Conservation (phyloP, 2,329 filamentous ascomycete species). For the Coniella lustricola region DNA sequence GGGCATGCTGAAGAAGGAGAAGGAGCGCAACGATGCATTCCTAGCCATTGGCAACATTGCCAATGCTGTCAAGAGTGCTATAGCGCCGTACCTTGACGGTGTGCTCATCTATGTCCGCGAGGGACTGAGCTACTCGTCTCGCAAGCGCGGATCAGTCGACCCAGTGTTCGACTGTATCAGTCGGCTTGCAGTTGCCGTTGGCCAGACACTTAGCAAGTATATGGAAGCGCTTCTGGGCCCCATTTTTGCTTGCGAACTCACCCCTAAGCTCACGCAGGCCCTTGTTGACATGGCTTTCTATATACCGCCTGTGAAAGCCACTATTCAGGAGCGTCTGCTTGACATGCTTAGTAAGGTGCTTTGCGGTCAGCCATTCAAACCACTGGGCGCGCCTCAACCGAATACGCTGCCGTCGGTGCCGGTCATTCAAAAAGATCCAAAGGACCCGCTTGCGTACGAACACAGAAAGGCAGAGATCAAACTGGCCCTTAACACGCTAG, state of each 20-base stretch:
- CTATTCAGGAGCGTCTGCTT: slow-evolving; percentile 86
- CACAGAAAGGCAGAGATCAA: slow-evolving; percentile 81
- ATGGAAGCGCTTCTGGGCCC: slow-evolving; percentile 93
- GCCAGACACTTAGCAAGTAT: slow-evolving; percentile 95
- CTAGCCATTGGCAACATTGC: slow-evolving; percentile 94
- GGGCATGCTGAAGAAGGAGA: slow-evolving; percentile 87
- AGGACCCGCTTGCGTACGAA: slow-evolving; percentile 76
- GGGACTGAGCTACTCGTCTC: slow-evolving; percentile 73
- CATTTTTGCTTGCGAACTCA: slow-evolving; percentile 93
- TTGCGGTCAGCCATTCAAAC: slow-evolving; percentile 85
- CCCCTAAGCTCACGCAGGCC: slow-evolving; percentile 87
- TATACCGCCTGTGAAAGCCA: slow-evolving; percentile 87
- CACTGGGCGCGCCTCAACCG: slow-evolving; percentile 77
- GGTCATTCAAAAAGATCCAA: slow-evolving; percentile 78
- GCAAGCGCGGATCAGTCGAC: slow-evolving; percentile 56
- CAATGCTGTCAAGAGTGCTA: slow-evolving; percentile 90
- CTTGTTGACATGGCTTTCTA: slow-evolving; percentile 98
- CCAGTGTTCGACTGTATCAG: slow-evolving; percentile 98
- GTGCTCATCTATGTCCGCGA: slow-evolving; percentile 92
- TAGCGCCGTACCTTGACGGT: slow-evolving; percentile 89
- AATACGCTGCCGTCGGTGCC: slow-evolving; percentile 77
- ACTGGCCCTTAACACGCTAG: slow-evolving; percentile 85
- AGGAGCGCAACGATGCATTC: slow-evolving; percentile 90
- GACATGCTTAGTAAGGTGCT: slow-evolving; percentile 94
- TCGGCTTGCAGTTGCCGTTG: slow-evolving; percentile 88